Percentiles rank a stretch among this genome's conserved stretches.
phyloP scores from a whole-genome alignment of 1,139 yeast genomes.

The Geotrichum reessii region DNA sequence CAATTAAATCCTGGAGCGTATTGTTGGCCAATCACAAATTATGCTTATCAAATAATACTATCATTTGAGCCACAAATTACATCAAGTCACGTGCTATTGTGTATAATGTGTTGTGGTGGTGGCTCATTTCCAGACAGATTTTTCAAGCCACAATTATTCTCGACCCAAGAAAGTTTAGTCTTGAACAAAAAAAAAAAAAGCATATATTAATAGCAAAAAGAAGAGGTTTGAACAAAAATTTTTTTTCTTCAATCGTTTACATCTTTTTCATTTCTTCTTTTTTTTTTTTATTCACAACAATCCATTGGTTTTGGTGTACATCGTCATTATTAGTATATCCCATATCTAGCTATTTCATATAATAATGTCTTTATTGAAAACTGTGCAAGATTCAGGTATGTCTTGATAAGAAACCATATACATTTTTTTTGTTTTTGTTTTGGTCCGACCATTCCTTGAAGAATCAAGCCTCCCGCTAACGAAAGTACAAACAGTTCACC shows the following conservation, averaged over 20 bases:
- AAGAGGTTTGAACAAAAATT: neutral
- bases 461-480: neutral
- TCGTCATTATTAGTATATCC: neutral
- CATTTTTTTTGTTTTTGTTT: neutral
- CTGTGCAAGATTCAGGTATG: slow-evolving; percentile 16
- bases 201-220: neutral
- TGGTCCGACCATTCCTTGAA: neutral
- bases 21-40: slow-evolving; percentile 7
- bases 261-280: neutral
- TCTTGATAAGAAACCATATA: slow-evolving; percentile 1
- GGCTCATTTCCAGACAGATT: slow-evolving; percentile 6
- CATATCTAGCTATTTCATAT: neutral
- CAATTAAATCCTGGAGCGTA: neutral
- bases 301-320: neutral
- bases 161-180: neutral
- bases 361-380: slow-evolving; percentile 1
- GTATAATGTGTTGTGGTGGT: slow-evolving; percentile 6
- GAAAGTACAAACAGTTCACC: slow-evolving; percentile 23
- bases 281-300: neutral
- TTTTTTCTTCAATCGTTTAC: neutral
- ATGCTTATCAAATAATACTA: slow-evolving; percentile 6
- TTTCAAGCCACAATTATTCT: slow-evolving; percentile 10
- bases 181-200: neutral
- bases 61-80: slow-evolving; percentile 15
- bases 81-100: slow-evolving; percentile 19